A percentile compares a stretch with the other conserved stretches of the same genome.
These are phyloP conservation scores for Erodium maritimum DNA, from an alignment of 345 rosid genomes.

Conservation along the genomic window DNA sequence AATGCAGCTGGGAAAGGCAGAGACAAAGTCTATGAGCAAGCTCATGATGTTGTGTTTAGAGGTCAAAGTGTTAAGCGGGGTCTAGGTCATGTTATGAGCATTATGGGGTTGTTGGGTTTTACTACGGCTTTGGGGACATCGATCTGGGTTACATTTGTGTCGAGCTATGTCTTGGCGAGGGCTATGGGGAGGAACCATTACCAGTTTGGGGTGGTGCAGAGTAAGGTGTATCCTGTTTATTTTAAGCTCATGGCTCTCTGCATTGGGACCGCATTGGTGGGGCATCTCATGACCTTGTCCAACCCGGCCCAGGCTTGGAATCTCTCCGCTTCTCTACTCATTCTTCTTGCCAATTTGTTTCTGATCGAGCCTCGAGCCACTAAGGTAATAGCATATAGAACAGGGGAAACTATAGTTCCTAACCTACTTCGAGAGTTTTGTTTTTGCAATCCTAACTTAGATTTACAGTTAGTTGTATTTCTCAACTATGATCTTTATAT, in stretches of 20 bases:
- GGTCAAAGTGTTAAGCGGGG: too few species aligned
- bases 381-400: constrained; percentile 59
- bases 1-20: constrained; percentile 10
- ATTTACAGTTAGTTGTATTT: too few species aligned
- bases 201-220: constrained; percentile 66
- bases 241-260: constrained; percentile 36
- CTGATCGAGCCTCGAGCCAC: constrained; percentile 66
- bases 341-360: constrained; percentile 42
- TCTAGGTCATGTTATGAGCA: constrained; percentile 16
- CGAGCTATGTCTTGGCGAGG: constrained; percentile 44
- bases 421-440: too few species aligned
- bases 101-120: constrained; percentile 35
- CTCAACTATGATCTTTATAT: too few species aligned
- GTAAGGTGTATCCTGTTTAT: constrained; percentile 71
- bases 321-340: constrained; percentile 30
- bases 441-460: neutral
- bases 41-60: too few species aligned
- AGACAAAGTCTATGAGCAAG: too few species aligned
- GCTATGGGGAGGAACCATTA: constrained; percentile 55
- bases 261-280: constrained; percentile 35
- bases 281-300: constrained; percentile 24
- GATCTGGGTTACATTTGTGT: constrained; percentile 69
- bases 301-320: constrained; percentile 38
- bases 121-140: constrained; percentile 51
- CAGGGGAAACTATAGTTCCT: too few species aligned